A percentile compares a stretch with the other conserved stretches of the same genome.
These are phyloP conservation scores for Cutaneotrichosporon spelunceum DNA, from an alignment of 1,284 basidiomycete species.

Conservation along the genomic window DNA sequence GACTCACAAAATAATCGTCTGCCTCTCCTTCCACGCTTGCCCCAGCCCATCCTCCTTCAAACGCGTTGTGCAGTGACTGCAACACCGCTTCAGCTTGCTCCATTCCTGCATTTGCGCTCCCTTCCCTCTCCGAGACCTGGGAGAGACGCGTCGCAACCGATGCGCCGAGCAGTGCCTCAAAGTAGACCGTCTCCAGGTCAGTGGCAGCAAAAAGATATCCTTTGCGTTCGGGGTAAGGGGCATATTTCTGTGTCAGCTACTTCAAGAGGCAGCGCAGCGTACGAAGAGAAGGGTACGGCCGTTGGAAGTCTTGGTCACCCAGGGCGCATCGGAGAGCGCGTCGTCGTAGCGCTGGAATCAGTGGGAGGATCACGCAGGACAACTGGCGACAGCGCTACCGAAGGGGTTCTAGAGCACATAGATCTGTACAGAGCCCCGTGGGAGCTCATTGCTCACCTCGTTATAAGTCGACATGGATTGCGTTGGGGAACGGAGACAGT, in stretches of 20 bases:
- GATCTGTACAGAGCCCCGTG: too few species aligned
- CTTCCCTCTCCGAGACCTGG: slow-evolving; percentile 10
- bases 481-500: not conserved
- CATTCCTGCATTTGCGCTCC: slow-evolving; percentile 4
- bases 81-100: slow-evolving; percentile 22
- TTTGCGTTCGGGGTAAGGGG: slow-evolving; percentile 30
- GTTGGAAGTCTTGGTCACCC: slow-evolving; percentile 28
- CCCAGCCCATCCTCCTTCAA: slow-evolving; percentile 22
- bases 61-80: slow-evolving; percentile 20
- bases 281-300: slow-evolving; percentile 29
- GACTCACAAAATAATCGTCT: slow-evolving; percentile 35
- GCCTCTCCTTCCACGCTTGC: slow-evolving; percentile 24
- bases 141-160: slow-evolving; percentile 27
- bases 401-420: too few species aligned
- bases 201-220: slow-evolving; percentile 40
- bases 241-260: slow-evolving; percentile 32
- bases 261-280: not conserved
- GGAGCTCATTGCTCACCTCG: slow-evolving; percentile 10
- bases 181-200: slow-evolving; percentile 30
- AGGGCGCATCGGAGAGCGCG: slow-evolving; percentile 30
- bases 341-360: slow-evolving; percentile 24
- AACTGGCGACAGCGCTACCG: not conserved
- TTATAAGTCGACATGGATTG: slow-evolving; percentile 22
- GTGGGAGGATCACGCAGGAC: not conserved
- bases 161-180: slow-evolving; percentile 31